Base-by-base conservation (phyloP, 257 asterid species). In the Gentiana straminea region DNA sequence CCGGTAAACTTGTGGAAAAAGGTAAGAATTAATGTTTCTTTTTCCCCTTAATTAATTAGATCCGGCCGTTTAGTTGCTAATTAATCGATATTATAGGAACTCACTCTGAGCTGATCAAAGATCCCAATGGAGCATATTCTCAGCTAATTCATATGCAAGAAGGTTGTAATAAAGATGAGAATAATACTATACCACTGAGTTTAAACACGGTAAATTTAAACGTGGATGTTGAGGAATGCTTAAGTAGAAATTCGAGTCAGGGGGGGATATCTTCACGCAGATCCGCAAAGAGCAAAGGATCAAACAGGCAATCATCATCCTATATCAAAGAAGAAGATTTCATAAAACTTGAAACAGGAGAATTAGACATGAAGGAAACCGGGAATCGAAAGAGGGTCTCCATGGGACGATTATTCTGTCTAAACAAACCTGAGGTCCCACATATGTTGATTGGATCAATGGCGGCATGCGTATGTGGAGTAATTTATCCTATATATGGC, bases 141-240 rank as follows among this genome's bases (percentile, higher is more conserved):
- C 97, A 79, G 67, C 88, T 89, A 35, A 67, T 89, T 57, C 81
- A 66, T 10, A 81, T 81, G 82, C 94, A 89, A 67, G 81, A 84
- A 70, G 73, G 86, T 53, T 46, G 57, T 1, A n/a, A n/a, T n/a
- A 79, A 66, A 55, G 74, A 67, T 55, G 61, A 73, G 5, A 82
- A 67, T 37, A 38, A 52, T n/a, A 41, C 55, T 3, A 52, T 33
- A 55, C 57, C 2, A 37, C 35, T 56, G 34, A 77, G 70, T 33
- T 35, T 7, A 0, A 52, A 59, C 13, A 73, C 45, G 44, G 24
- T 49, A 51, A 77, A 75, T 8, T 24, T 48, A 32, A 8, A 35
- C 41, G 15, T 53, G 0, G 80, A 73, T 35, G 48, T 58, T 34
- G 90, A 70, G 8, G 62, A 67, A 33, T 69, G 55, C 78, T 59